Evolutionary conservation across 129 eudicot genomes (phyloP).

Genomic region (Flaveria sonorensis): DNA sequence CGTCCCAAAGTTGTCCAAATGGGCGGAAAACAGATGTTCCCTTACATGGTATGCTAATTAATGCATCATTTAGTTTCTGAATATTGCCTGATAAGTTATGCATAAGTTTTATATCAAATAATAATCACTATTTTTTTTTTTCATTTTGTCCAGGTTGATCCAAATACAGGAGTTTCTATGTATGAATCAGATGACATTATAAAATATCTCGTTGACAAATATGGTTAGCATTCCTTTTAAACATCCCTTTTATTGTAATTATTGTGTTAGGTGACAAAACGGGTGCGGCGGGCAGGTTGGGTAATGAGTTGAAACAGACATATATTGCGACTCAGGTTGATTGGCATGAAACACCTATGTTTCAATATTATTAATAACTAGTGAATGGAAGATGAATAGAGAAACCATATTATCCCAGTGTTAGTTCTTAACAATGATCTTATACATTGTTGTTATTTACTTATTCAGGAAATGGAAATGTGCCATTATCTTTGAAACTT

Average conservation of each 20-base stretch:
- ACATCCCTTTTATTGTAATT: neutral
- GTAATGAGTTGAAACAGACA: neutral
- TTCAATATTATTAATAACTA: too few species aligned
- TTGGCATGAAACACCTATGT: neutral
- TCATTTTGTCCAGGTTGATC: constrained; percentile 75
- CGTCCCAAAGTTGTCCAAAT: constrained; percentile 81
- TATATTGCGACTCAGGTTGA: neutral
- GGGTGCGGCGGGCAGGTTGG: neutral
- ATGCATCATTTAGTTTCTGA: neutral
- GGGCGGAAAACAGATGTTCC: constrained; percentile 95
- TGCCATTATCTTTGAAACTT: constrained; percentile 77
- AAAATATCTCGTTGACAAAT: constrained; percentile 78
- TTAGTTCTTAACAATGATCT: constrained; percentile 12
- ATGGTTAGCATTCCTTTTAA: constrained; percentile 49
- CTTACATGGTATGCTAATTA: constrained; percentile 75
- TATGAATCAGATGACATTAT: constrained; percentile 98
- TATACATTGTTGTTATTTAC: constrained; percentile 16
- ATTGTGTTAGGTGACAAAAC: neutral
- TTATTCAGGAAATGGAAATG: constrained; percentile 82
- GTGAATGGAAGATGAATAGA: neutral
- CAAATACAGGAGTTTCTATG: constrained; percentile 96
- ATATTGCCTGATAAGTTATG: neutral
- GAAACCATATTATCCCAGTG: neutral
- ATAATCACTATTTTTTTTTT: constrained; percentile 7
- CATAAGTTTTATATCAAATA: neutral